Conservation (phyloP, 2,329 filamentous ascomycete species). For the Clonostachys rosea region DNA sequence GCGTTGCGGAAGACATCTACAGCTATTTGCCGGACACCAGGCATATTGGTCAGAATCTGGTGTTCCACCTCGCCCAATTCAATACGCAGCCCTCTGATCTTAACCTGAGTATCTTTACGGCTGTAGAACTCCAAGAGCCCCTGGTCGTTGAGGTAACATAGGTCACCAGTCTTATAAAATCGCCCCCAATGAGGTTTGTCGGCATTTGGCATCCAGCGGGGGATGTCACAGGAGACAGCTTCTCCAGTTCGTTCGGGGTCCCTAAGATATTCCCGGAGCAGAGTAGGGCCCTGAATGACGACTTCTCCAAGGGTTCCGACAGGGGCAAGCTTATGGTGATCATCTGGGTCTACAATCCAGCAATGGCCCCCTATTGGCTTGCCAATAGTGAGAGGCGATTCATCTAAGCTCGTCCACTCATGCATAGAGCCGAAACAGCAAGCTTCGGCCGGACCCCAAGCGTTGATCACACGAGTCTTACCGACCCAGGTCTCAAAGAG, state of each 20-base stretch:
- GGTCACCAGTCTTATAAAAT: conserved; percentile 10
- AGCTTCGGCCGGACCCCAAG: conserved; percentile 5
- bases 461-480: conserved; percentile 1
- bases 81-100: conserved; percentile 45
- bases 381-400: conserved; percentile 2
- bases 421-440: conserved; percentile 4
- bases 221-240: not conserved
- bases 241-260: conserved; percentile 15
- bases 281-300: conserved; percentile 17
- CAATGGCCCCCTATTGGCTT: conserved; percentile 2
- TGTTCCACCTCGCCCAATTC: conserved; percentile 25
- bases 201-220: not conserved
- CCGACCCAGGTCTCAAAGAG: conserved; percentile 4
- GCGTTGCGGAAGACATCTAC: conserved; percentile 5
- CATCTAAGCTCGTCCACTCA: not conserved
- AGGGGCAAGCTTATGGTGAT: conserved; percentile 3
- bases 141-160: not conserved
- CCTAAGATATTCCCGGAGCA: conserved; percentile 45
- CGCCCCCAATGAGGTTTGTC: not conserved
- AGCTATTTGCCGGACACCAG: conserved; percentile 1
- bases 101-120: conserved; percentile 23
- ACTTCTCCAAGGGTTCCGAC: conserved; percentile 6
- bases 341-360: conserved; percentile 5
- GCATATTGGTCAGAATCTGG: not conserved
- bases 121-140: conserved; percentile 13